Evolutionary conservation across 1,139 yeast genomes (phyloP).

Genomic region (Kodamaea anthophila): DNA sequence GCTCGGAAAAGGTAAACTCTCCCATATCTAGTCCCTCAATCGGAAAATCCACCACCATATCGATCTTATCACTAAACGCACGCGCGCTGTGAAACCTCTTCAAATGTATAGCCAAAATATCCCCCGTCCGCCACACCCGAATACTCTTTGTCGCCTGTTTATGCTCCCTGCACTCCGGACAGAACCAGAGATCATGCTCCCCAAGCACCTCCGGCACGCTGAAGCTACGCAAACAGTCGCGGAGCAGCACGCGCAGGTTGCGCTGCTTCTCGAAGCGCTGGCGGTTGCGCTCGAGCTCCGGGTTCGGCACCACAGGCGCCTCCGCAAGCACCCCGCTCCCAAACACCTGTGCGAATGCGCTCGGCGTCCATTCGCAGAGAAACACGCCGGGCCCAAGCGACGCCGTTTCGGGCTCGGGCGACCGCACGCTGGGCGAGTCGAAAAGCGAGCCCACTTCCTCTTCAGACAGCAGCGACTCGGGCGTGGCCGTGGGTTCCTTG

Average conservation of each 20-base stretch:
- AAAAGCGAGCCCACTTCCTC: neutral
- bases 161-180: constrained; percentile 84
- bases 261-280: constrained; percentile 32
- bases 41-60: constrained; percentile 80
- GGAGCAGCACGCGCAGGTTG: constrained; percentile 52
- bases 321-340: constrained; percentile 45
- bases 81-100: constrained; percentile 85
- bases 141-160: constrained; percentile 88
- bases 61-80: constrained; percentile 85
- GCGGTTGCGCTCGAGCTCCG: constrained; percentile 45
- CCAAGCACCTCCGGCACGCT: constrained; percentile 82
- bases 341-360: constrained; percentile 45
- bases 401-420: neutral
- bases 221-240: constrained; percentile 71
- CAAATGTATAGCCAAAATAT: constrained; percentile 80
- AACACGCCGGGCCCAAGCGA: constrained; percentile 27
- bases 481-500: neutral
- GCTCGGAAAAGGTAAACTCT: constrained; percentile 37
- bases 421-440: neutral
- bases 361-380: constrained; percentile 67
- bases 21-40: constrained; percentile 73
- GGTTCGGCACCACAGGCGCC: constrained; percentile 39
- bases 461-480: neutral
- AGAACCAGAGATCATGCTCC: constrained; percentile 89
- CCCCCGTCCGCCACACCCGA: constrained; percentile 90